phyloP scores from a whole-genome alignment of 2,329 filamentous ascomycete genomes.

The Ophiosphaerella narmari region DNA sequence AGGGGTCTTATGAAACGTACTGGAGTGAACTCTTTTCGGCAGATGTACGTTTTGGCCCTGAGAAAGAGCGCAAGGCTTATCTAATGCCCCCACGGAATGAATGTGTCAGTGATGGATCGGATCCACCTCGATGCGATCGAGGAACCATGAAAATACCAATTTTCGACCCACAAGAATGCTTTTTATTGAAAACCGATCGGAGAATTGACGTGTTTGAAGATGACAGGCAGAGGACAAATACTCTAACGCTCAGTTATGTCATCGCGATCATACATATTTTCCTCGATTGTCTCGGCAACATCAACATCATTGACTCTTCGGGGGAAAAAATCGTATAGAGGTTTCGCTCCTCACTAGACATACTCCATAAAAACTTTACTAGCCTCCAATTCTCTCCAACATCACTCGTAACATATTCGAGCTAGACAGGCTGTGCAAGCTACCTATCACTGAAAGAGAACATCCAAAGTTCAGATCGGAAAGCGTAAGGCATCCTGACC shows the following conservation, averaged over 20 bases:
- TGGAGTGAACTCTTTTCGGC: conserved; percentile 23
- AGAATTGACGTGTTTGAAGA: conserved; percentile 13
- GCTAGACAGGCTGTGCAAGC: conserved; percentile 12
- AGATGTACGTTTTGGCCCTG: conserved; percentile 24
- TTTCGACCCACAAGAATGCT: conserved; percentile 20
- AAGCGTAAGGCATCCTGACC: conserved; percentile 8
- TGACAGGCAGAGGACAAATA: conserved; percentile 11
- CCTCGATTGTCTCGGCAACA: conserved; percentile 11
- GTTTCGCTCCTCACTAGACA: conserved; percentile 12
- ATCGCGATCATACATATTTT: conserved; percentile 23
- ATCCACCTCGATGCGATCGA: conserved; percentile 16
- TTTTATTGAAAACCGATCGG: conserved; percentile 10
- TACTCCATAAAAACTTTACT: conserved; percentile 12
- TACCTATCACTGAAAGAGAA: conserved; percentile 12
- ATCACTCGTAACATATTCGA: conserved; percentile 15
- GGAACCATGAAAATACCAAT: conserved; percentile 6
- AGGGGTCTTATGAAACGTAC: conserved; percentile 20
- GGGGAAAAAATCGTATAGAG: conserved; percentile 15
- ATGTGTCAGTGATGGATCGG: conserved; percentile 5
- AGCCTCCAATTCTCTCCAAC: conserved; percentile 8
- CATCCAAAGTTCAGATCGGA: conserved; percentile 14
- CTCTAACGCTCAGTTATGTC: conserved; percentile 15
- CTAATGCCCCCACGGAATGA: neutral
- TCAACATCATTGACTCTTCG: conserved; percentile 14
- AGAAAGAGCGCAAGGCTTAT: conserved; percentile 8